Evolutionary conservation across 495 filamentous ascomycete genomes (phyloP).

Genomic region (Rostrohypoxylon terebratum): DNA sequence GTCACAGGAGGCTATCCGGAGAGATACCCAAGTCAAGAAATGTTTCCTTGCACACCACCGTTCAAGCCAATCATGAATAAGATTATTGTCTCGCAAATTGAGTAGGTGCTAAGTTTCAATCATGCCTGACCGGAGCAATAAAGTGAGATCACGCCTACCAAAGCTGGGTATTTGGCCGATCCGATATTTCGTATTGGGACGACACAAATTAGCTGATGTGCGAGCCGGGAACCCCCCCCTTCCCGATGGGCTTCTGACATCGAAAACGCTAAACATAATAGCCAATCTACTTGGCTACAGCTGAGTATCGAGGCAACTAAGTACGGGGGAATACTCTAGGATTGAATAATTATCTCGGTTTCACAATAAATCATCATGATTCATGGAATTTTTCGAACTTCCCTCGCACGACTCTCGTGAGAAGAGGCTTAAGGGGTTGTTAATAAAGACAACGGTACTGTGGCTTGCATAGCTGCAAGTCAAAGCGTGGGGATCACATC

Average conservation of each 20-base stretch:
- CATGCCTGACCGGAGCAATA: neutral
- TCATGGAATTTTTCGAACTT: neutral
- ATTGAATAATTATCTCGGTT: constrained; percentile 32
- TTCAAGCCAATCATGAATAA: neutral
- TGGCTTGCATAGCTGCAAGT: constrained; percentile 43
- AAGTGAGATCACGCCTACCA: neutral
- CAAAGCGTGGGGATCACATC: constrained; percentile 32
- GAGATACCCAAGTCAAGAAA: neutral
- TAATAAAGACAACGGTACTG: constrained; percentile 20
- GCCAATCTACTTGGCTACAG: neutral
- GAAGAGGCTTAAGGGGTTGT: constrained; percentile 22
- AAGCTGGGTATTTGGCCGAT: neutral
- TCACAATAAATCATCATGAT: neutral
- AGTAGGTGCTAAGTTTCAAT: neutral
- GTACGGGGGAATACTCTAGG: neutral
- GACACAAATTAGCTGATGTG: constrained; percentile 7
- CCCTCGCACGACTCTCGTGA: constrained; percentile 16
- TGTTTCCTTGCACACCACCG: neutral
- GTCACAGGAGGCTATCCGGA: neutral
- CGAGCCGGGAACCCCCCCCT: neutral
- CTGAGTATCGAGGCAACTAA: neutral
- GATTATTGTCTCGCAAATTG: constrained; percentile 8
- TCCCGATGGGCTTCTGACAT: neutral
- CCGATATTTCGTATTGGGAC: neutral
- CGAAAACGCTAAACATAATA: neutral